Evolutionary conservation across 2,329 filamentous ascomycete species (phyloP).

Genomic region (Bipolaris sorokiniana): DNA sequence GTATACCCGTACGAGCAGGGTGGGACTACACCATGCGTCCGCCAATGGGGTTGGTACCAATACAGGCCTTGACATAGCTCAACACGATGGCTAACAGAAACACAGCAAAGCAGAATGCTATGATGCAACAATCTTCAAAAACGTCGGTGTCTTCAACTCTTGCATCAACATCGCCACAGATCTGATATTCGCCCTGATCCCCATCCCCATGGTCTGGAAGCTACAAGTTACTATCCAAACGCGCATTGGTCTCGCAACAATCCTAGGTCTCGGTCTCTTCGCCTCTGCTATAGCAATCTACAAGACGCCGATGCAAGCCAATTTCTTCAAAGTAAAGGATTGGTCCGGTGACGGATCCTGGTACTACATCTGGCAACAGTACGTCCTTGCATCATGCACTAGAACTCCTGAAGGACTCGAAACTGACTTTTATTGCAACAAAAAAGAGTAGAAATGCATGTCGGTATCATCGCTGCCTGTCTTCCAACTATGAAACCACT

Average conservation of each 20-base stretch:
- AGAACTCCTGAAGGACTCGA: too few relatives aligned
- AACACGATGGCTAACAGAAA: neutral
- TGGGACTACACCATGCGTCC: conserved; percentile 49
- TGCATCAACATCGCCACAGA: conserved; percentile 50
- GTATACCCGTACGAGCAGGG: conserved; percentile 51
- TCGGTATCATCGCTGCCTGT: conserved; percentile 41
- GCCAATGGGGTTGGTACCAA: conserved; percentile 21
- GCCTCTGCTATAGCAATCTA: conserved; percentile 34
- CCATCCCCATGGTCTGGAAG: conserved; percentile 52
- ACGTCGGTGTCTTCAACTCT: conserved; percentile 57
- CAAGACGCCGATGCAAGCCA: conserved; percentile 35
- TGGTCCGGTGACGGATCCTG: conserved; percentile 33
- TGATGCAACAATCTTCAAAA: conserved; percentile 50
- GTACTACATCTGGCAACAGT: conserved; percentile 40
- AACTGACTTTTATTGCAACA: conserved; percentile 3
- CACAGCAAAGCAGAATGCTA: conserved; percentile 30
- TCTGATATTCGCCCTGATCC: conserved; percentile 50
- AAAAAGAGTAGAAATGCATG: conserved; percentile 37
- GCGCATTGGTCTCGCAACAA: conserved; percentile 44
- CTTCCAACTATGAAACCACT: conserved; percentile 40
- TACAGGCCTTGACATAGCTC: too few relatives aligned
- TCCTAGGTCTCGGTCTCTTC: conserved; percentile 49
- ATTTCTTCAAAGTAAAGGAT: conserved; percentile 38
- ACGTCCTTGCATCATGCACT: neutral
- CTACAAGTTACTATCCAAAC: conserved; percentile 52